Conservation (phyloP, 768 basidiomycete species). For the Kwoniella europaea region DNA sequence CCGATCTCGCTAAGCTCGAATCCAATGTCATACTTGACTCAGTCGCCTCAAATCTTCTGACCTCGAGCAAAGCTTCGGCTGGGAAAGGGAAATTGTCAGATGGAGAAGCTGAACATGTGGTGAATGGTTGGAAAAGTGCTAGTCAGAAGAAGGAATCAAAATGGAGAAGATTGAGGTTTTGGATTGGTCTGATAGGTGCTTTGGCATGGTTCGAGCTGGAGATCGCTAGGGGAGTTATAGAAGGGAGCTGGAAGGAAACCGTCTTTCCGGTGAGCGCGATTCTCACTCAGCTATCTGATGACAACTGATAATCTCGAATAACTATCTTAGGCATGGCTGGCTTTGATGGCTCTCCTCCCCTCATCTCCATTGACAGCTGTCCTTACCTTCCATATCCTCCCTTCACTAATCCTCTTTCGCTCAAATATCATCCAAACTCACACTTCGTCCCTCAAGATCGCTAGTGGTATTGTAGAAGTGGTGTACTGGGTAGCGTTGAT, state of each 20-base stretch:
- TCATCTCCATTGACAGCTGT: slow-evolving; percentile 31
- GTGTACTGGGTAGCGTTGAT: slow-evolving; percentile 44
- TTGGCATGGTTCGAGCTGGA: slow-evolving; percentile 35
- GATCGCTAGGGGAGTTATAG: slow-evolving; percentile 18
- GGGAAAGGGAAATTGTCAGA: background rate
- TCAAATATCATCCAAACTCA: slow-evolving; percentile 21
- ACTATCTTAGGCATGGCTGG: slow-evolving; percentile 32
- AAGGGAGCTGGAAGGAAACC: slow-evolving; percentile 27
- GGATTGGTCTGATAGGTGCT: slow-evolving; percentile 34
- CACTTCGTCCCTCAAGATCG: slow-evolving; percentile 26
- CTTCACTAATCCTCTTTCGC: slow-evolving; percentile 39
- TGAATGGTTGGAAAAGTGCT: slow-evolving; percentile 15
- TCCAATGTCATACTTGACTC: slow-evolving; percentile 42
- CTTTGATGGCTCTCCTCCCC: slow-evolving; percentile 31
- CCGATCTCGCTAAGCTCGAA: slow-evolving; percentile 44
- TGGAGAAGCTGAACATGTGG: slow-evolving; percentile 34
- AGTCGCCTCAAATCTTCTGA: slow-evolving; percentile 37
- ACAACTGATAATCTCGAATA: background rate
- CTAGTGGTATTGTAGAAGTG: slow-evolving; percentile 32
- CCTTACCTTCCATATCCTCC: slow-evolving; percentile 40
- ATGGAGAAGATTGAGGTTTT: slow-evolving; percentile 35
- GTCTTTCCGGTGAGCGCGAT: slow-evolving; percentile 40
- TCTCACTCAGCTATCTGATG: background rate
- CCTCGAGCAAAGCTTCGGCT: background rate
- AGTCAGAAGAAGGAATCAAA: slow-evolving; percentile 8